Conservation (phyloP, 257 asterid genomes). For the Marsdenia floribunda region DNA sequence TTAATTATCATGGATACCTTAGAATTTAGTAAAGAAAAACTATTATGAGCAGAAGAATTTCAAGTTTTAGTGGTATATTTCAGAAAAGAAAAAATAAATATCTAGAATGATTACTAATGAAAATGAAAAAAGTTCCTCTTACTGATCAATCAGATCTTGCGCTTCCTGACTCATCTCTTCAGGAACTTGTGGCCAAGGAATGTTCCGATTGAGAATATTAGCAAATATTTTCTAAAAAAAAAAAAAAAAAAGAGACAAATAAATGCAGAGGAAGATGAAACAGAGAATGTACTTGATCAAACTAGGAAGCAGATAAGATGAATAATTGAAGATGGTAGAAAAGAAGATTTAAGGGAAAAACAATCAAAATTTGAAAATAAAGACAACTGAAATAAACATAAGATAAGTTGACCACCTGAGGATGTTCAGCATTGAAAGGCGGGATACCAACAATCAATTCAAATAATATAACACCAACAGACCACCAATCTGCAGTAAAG, state of each 20-base stretch:
- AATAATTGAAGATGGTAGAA: background rate
- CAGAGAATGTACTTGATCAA: background rate
- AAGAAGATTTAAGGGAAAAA: conserved; percentile 2
- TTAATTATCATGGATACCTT: background rate
- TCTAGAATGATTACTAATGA: conserved; percentile 6
- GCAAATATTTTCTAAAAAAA: conserved; percentile 72
- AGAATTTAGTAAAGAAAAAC: background rate
- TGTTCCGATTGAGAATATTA: conserved; percentile 91
- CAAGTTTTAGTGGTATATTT: background rate
- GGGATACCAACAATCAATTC: conserved; percentile 98
- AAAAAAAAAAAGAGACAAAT: conserved; percentile 15
- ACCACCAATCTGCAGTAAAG: conserved; percentile 99
- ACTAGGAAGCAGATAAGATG: background rate
- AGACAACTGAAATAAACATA: conserved; percentile 4
- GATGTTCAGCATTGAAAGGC: conserved; percentile 98
- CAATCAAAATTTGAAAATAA: conserved; percentile 7
- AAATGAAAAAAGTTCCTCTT: conserved; percentile 26
- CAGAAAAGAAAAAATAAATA: background rate
- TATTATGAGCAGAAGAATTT: background rate
- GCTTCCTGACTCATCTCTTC: conserved; percentile 94
- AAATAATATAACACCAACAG: conserved; percentile 92
- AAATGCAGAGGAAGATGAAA: background rate
- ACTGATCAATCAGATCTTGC: conserved; percentile 84
- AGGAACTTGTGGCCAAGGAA: conserved; percentile 90
- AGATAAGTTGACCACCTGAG: conserved; percentile 63